phyloP scores from a whole-genome alignment of 1,284 basidiomycete genomes.

The Marasmius sp. region DNA sequence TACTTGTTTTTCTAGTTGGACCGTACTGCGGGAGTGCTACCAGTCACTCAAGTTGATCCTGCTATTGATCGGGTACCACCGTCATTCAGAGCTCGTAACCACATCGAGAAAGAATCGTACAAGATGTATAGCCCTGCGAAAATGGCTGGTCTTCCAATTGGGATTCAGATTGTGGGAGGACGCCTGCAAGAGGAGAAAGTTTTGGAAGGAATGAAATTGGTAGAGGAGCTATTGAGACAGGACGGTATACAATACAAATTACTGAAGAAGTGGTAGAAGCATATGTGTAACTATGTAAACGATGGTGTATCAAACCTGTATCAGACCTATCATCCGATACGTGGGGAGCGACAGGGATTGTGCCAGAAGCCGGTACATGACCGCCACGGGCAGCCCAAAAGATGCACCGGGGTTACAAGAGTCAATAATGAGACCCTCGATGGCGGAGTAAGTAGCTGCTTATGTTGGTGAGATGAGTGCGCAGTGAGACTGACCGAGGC shows the following conservation, averaged over 20 bases:
- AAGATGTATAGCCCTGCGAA: conserved; percentile 53
- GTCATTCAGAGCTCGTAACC: conserved; percentile 27
- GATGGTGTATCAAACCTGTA: background rate
- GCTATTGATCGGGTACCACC: conserved; percentile 37
- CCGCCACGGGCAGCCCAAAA: no score
- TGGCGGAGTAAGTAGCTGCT: no score
- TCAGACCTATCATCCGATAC: background rate
- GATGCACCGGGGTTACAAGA: no score
- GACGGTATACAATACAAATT: conserved; percentile 23
- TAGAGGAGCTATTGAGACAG: conserved; percentile 26
- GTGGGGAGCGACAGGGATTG: no score
- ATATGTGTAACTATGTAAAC: background rate
- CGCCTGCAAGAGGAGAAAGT: conserved; percentile 66
- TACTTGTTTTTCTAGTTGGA: conserved; percentile 41
- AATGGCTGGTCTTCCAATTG: conserved; percentile 70
- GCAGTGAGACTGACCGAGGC: no score
- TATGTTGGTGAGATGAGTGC: no score
- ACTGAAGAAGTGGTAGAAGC: conserved; percentile 1
- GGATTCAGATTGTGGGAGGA: conserved; percentile 60
- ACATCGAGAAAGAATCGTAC: conserved; percentile 37
- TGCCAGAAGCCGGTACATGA: no score
- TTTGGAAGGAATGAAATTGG: conserved; percentile 46
- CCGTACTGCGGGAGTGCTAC: conserved; percentile 58
- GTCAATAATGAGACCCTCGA: no score
- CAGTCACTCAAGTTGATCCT: conserved; percentile 53